Evolutionary conservation across 441 rosid genomes (phyloP), one percentile per base, ranked within the genome.

Genomic region (Melastoma candidum): DNA sequence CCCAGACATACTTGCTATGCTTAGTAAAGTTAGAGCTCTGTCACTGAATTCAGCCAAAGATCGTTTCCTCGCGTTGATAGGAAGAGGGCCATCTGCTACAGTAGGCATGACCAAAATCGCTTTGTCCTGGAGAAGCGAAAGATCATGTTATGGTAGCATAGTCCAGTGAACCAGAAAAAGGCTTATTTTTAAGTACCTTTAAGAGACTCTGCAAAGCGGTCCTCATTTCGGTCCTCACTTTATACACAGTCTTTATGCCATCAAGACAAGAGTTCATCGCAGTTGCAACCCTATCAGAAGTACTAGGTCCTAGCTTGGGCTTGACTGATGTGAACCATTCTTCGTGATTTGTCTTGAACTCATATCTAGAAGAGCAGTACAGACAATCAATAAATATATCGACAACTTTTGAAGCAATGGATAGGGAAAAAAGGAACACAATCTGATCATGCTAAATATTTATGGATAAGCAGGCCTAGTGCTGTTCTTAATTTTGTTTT

Each of bases 1-100:
- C 7, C 98, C 96, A 46, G 98, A 87, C 90, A 87, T 72, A 80
- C 94, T 87, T 27, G 96, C 81, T 57, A 92, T 78, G 75, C 90
- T 77, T 46, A 82, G 71, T 63, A 85, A 71, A 25, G 77, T 67
- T 49, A 64, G 77, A 47, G 78, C 76, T 64, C 87, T 71, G 64
- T 79, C 76, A 56, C 69, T 74, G 69, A 80, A 77, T 71, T 82
- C 95, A 48, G 71, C 64, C 67, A 66, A 60, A 65, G 48, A 32
- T 26, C 63, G 63, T 71, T 82, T 83, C 77, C 75, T 85, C 54
- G 78, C 51, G 52, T 80, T 82, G 63, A 81, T 81, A 68, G 82
- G 77, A 2, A 69, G 68, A 5, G 96, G 90, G 47, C 77, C 76
- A 75, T 83, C 95, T 50, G 84, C 82, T 49, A 77, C 68, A 26